Conservation (phyloP, 176 grass and related monocot genomes). For the Avena eriantha region DNA sequence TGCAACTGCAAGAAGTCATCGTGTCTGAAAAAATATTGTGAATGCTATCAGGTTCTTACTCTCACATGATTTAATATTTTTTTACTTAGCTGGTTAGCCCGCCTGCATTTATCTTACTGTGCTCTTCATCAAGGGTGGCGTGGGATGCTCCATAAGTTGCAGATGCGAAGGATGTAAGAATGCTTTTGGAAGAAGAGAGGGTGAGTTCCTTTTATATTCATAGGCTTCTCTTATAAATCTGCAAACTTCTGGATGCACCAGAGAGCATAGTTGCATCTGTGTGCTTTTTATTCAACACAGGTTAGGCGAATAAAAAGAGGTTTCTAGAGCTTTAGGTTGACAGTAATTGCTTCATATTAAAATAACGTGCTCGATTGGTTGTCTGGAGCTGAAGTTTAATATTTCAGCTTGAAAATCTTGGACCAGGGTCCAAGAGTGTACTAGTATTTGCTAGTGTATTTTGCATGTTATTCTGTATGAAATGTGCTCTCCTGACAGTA, state of each 20-base stretch:
- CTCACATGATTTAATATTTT: slow-evolving; percentile 41
- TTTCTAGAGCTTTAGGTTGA: slow-evolving; percentile 26
- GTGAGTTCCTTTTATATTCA: slow-evolving; percentile 60
- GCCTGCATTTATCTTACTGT: slow-evolving; percentile 40
- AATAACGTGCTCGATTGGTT: neutral
- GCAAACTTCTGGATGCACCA: slow-evolving; percentile 31
- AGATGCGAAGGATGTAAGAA: slow-evolving; percentile 97
- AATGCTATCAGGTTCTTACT: slow-evolving; percentile 89
- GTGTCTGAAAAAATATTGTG: slow-evolving; percentile 96
- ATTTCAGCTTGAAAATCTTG: slow-evolving; percentile 27
- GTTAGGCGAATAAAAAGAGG: slow-evolving; percentile 7
- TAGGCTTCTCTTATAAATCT: slow-evolving; percentile 1
- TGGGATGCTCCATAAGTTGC: slow-evolving; percentile 91
- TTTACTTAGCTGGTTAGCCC: slow-evolving; percentile 25
- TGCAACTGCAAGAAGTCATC: slow-evolving; percentile 99
- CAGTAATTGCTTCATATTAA: slow-evolving; percentile 22
- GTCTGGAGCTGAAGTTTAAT: neutral
- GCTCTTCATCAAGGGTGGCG: slow-evolving; percentile 76
- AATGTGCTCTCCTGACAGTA: slow-evolving; percentile 10
- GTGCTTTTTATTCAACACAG: slow-evolving; percentile 11
- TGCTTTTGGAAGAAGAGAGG: slow-evolving; percentile 88
- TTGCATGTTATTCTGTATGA: slow-evolving; percentile 13
- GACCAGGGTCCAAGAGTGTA: neutral
- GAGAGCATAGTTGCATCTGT: slow-evolving; percentile 29
- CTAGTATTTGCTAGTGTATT: slow-evolving; percentile 12